Evolutionary conservation across 148 eudicot genomes (phyloP).

Genomic region (Persicaria tinctoria): DNA sequence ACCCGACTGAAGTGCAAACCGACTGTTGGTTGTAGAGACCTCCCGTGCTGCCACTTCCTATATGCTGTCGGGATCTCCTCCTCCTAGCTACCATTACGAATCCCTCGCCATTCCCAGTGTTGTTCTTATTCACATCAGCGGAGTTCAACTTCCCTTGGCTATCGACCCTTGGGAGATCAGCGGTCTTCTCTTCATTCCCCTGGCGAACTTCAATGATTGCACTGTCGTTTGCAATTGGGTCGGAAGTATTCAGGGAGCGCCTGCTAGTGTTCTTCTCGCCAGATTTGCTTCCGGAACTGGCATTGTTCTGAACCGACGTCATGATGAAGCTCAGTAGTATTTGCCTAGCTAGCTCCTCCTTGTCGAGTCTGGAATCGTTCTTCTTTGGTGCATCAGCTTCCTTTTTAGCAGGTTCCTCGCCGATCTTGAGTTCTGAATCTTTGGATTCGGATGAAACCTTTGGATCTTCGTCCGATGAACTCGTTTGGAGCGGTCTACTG

Average conservation of each 20-base stretch:
- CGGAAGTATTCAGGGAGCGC: constrained; percentile 35
- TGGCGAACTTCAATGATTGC: constrained; percentile 63
- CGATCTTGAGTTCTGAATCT: constrained; percentile 15
- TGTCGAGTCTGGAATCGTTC: constrained; percentile 62
- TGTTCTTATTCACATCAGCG: constrained; percentile 22
- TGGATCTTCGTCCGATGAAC: constrained; percentile 23
- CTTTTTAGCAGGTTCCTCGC: constrained; percentile 24
- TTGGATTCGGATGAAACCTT: constrained; percentile 25
- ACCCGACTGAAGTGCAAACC: constrained; percentile 65
- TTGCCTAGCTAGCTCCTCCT: constrained; percentile 89
- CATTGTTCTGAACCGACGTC: constrained; percentile 65
- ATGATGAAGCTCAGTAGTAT: constrained; percentile 89
- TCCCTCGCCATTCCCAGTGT: constrained; percentile 70
- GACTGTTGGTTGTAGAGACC: constrained; percentile 72
- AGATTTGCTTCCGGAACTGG: constrained; percentile 21
- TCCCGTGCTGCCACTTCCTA: constrained; percentile 42
- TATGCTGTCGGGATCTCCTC: constrained; percentile 72
- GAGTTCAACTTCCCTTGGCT: constrained; percentile 22
- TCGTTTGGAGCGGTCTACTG: constrained; percentile 33
- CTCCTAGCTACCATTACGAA: constrained; percentile 81
- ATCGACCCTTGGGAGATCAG: constrained; percentile 17
- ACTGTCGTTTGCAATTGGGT: constrained; percentile 80
- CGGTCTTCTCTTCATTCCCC: constrained; percentile 50
- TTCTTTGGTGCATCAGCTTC: constrained; percentile 32
- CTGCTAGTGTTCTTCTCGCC: constrained; percentile 27